Evolutionary conservation across 202 grass and related monocot species (phyloP).

Genomic region (Miscanthus sacchariflorus): DNA sequence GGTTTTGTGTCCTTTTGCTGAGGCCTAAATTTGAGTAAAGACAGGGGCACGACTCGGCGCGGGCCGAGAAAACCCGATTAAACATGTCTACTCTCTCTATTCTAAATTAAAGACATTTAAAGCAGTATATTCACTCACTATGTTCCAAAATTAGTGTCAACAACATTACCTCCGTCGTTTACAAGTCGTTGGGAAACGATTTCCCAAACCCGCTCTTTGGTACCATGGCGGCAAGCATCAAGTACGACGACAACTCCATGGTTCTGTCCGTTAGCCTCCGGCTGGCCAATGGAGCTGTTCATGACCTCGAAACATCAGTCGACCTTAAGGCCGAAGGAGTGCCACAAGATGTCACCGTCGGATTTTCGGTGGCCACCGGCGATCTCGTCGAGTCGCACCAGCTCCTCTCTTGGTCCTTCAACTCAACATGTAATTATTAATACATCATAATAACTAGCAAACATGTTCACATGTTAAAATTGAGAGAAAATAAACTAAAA

Average conservation of each 20-base stretch:
- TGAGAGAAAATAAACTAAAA: no score
- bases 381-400: neutral
- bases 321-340: neutral
- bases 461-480: no score
- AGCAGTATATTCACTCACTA: no score
- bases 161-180: neutral
- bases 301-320: neutral
- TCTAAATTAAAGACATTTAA: no score
- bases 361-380: neutral
- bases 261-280: neutral
- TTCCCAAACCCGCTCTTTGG: neutral
- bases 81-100: no score
- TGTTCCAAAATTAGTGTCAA: neutral
- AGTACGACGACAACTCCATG: neutral
- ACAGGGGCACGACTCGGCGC: no score
- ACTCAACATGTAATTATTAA: neutral
- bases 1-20: no score
- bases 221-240: constrained; percentile 10
- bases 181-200: no score
- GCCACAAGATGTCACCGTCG: neutral
- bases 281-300: neutral
- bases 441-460: no score
- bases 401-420: constrained; percentile 35
- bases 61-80: no score
- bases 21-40: no score